Conservation (phyloP, 306 rosid species). For the Fagus sylvatica region DNA sequence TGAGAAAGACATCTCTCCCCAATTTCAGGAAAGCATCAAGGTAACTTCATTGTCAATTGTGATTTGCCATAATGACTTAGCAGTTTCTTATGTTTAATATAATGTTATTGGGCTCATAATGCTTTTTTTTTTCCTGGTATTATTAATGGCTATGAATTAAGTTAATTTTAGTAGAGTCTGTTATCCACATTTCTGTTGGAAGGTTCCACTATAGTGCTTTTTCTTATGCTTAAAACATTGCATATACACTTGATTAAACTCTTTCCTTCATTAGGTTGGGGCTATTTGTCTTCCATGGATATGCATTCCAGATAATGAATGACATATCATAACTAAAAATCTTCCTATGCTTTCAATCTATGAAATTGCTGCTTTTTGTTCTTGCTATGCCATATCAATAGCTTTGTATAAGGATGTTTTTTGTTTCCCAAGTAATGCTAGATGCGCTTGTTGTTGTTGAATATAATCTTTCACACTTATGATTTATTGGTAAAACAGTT, state of each 20-base stretch:
- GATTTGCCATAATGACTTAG: not conserved
- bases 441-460: not conserved
- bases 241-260: not conserved
- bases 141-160: not conserved
- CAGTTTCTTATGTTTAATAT: not conserved
- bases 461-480: not conserved
- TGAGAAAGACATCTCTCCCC: conserved; percentile 64
- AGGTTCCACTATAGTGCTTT: not conserved
- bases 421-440: not conserved
- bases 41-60: conserved; percentile 31
- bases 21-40: conserved; percentile 77
- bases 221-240: not conserved
- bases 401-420: no score
- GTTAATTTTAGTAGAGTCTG: not conserved
- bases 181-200: not conserved
- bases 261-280: not conserved
- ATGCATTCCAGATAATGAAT: not conserved
- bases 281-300: not conserved
- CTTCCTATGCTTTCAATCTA: not conserved
- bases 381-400: not conserved
- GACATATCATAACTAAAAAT: not conserved
- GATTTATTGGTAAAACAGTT: not conserved
- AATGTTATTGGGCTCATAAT: not conserved
- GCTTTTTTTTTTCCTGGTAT: not conserved
- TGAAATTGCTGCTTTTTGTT: not conserved